Base-by-base conservation (phyloP, 257 asterid genomes). In the Primulina huaijiensis region DNA sequence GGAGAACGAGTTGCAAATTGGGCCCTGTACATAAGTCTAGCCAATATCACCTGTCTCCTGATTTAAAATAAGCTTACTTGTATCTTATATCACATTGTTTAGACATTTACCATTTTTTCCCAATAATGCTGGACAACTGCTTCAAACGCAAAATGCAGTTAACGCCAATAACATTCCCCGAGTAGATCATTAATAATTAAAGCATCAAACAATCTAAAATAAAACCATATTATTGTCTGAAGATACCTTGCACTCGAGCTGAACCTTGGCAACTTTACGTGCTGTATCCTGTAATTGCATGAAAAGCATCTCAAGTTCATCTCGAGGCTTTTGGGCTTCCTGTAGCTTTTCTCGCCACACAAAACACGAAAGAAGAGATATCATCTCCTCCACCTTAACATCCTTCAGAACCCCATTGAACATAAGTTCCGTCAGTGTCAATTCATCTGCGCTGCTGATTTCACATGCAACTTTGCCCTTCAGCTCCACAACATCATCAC, bases 331-430 rank as follows among this genome's bases (percentile, higher is more conserved):
- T 78, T 75, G 92, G 70, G 96, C 91, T 80, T 88, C 99, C 74
- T 84, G 78, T 64, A 94, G 95, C 84, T 91, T 94, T 86, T 94
- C 99, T 78, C 82, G 97, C 99, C 99, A 94, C 55, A 91, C 95
- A 72, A 90, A 94, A 79, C 99, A 94, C 57, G 97, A 90, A 63
- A 94, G 88, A 69, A 94, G 92, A 76, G 99, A 79, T 20, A 94
- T 76, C 96, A 94, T 91, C 77, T 89, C 97, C 83, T 94, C 99
- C 77, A 90, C 92, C 73, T 85, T 86, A 68, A 86, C 43, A 76
- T 89, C 96, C 75, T 85, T 88, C 60, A 94, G 77, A 66, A 87
- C 87, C 78, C 97, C 99, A 80, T 74, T 89, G 69, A 91, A 91
- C 92, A 94, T 89, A 60, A 94, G 90, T 73, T 93, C 99, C 1